phyloP scores from a whole-genome alignment of 495 filamentous ascomycete species.

The Penicillium silybi region DNA sequence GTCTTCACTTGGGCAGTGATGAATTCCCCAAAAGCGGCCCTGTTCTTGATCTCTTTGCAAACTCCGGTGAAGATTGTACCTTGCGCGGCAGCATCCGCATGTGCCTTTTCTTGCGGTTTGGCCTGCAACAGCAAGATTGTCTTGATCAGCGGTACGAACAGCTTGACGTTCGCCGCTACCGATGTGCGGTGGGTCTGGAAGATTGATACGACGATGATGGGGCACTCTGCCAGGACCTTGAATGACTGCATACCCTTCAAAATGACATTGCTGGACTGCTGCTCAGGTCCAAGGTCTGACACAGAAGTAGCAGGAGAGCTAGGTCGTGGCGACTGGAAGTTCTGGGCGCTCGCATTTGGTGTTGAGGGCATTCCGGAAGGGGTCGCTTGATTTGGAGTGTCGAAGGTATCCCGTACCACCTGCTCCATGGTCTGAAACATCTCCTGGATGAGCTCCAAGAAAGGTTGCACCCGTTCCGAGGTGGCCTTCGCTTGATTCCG shows the following conservation, averaged over 20 bases:
- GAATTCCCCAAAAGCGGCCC: slow-evolving; percentile 93
- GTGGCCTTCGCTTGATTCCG: slow-evolving; percentile 85
- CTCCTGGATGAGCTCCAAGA: slow-evolving; percentile 87
- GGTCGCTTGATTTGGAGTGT: slow-evolving; percentile 62
- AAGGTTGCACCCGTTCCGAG: slow-evolving; percentile 75
- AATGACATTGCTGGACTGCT: slow-evolving; percentile 74
- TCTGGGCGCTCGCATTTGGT: slow-evolving; percentile 64
- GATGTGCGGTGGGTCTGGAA: slow-evolving; percentile 85
- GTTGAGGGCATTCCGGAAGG: slow-evolving; percentile 70
- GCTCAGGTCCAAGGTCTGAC: slow-evolving; percentile 71
- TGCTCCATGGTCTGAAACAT: slow-evolving; percentile 93
- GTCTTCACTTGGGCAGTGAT: slow-evolving; percentile 98
- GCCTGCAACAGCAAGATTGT: slow-evolving; percentile 84
- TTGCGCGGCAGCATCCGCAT: slow-evolving; percentile 71
- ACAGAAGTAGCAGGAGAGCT: slow-evolving; percentile 80
- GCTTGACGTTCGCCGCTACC: slow-evolving; percentile 80
- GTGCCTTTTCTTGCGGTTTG: slow-evolving; percentile 88
- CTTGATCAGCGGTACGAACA: slow-evolving; percentile 92
- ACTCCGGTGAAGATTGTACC: slow-evolving; percentile 87
- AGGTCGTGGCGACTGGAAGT: slow-evolving; percentile 81
- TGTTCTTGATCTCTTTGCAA: slow-evolving; percentile 88
- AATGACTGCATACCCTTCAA: slow-evolving; percentile 96
- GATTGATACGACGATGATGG: slow-evolving; percentile 97
- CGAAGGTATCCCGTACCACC: slow-evolving; percentile 89
- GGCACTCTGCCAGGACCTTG: slow-evolving; percentile 96